Conservation (phyloP, 1,284 basidiomycete species). For the Ganoderma multipileum region DNA sequence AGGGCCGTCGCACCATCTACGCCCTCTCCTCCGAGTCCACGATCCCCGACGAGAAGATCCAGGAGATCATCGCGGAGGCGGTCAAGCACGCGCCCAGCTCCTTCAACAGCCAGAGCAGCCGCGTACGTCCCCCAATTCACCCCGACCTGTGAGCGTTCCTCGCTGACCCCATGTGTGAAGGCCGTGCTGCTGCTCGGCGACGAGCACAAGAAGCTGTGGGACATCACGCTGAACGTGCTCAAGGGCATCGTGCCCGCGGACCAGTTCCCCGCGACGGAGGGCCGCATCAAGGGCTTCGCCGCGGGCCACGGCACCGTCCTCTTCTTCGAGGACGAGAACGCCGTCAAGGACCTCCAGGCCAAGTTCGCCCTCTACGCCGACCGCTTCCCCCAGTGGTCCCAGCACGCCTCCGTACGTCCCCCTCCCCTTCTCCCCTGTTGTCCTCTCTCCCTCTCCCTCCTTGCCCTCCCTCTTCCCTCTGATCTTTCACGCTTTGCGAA, state of each 20-base stretch:
- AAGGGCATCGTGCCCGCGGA: conserved; percentile 33
- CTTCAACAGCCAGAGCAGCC: conserved; percentile 37
- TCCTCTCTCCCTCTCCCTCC: background rate
- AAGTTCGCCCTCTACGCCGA: conserved; percentile 35
- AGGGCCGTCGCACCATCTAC: conserved; percentile 35
- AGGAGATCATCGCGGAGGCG: conserved; percentile 33
- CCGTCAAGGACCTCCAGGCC: conserved; percentile 32
- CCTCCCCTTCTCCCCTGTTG: background rate
- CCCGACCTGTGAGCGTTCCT: background rate
- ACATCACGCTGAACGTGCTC: conserved; percentile 34
- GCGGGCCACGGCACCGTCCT: conserved; percentile 36
- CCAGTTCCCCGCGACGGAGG: conserved; percentile 32
- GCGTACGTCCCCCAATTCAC: conserved; percentile 18
- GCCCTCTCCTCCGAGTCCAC: conserved; percentile 31
- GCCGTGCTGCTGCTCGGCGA: conserved; percentile 34
- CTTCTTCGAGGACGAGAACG: conserved; percentile 36
- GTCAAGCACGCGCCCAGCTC: conserved; percentile 35
- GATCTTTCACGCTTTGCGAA: background rate
- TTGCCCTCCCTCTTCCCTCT: too few species aligned
- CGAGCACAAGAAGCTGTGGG: conserved; percentile 38
- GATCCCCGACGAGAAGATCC: conserved; percentile 34
- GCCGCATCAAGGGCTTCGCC: conserved; percentile 32
- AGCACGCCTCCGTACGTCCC: conserved; percentile 31
- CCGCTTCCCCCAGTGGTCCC: conserved; percentile 35
- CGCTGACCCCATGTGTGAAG: too few species aligned